Evolutionary conservation across 768 basidiomycete species (phyloP), one percentile per base, ranked within the genome.

Genomic region (Tylopilus intermedius): DNA sequence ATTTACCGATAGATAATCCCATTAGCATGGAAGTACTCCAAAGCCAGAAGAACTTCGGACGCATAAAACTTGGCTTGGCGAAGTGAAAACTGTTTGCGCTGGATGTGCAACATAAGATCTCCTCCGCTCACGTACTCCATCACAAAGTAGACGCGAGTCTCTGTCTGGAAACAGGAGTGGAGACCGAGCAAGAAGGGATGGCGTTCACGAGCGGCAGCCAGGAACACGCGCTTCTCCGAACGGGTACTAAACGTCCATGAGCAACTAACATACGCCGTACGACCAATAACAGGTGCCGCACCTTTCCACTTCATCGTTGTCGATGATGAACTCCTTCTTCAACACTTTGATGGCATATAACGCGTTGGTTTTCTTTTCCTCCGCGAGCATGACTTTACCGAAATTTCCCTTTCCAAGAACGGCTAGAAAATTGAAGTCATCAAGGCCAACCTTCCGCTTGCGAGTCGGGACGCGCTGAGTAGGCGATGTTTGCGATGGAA

Each of bases 101-200:
- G 96, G 63, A 99, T 98, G 71, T 99, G 96, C 59, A 98, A 77
- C 96, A 99, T 98, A 54, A 99, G 80, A 75, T 99, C 96, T 60
- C 96, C 96, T 54, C 96, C 96, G 64, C 92, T 94, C 57, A 99
- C 89, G 72, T 98, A 99, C 73, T 98, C 96, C 96, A 99, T 98
- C 61, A 98, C 96, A 67, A 99, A 98, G 76, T 99, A 99, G 47
- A 99, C 88, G 21, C 96, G 88, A 4, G 96, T 98, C 71, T 98
- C 96, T 4, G 96, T 98, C 74, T 99, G 96, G 84, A 99, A 99
- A 76, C 96, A 98, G 14, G 95, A 98, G 67, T 98, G 96, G 38
- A 99, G 77, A 11, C 88, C 91, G 57, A 99, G 86, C 39, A 99
- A 73, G 83, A 99, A 99, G 0, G 96, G 96, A 73, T 99, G 96